phyloP scores from a whole-genome alignment of 2,329 filamentous ascomycete species.

The Pyricularia sp. region DNA sequence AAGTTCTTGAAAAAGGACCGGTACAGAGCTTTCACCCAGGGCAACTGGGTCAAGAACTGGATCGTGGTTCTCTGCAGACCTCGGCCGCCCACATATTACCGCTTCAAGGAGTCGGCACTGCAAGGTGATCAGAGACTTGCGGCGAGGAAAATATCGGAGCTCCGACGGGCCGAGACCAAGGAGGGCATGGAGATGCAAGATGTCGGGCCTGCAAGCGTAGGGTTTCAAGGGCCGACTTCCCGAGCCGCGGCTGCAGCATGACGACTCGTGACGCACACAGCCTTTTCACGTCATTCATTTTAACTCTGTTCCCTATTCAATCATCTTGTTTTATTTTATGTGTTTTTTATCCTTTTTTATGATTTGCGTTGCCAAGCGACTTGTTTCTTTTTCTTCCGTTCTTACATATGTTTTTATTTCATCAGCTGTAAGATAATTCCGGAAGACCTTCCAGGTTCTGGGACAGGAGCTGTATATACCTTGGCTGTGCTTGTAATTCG shows the following conservation, averaged over 20 bases:
- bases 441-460: neutral
- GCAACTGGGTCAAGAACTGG: conserved; percentile 68
- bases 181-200: conserved; percentile 66
- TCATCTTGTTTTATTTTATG: neutral
- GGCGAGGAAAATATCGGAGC: conserved; percentile 32
- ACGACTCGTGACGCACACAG: neutral
- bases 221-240: conserved; percentile 46
- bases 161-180: conserved; percentile 35
- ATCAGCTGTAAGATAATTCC: neutral
- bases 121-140: conserved; percentile 82
- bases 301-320: neutral
- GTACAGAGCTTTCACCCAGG: conserved; percentile 82
- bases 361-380: neutral
- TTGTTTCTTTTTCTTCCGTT: neutral
- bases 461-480: neutral
- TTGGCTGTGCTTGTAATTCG: neutral
- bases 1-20: conserved; percentile 91
- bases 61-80: conserved; percentile 73
- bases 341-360: too few species aligned
- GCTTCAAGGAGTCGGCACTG: conserved; percentile 69
- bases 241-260: conserved; percentile 16
- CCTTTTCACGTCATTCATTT: conserved; percentile 1
- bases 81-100: conserved; percentile 77
- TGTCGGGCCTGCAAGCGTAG: conserved; percentile 32
- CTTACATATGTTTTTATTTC: neutral